Evolutionary conservation across 2,329 filamentous ascomycete species (phyloP).

Genomic region (Fusarium sp.): DNA sequence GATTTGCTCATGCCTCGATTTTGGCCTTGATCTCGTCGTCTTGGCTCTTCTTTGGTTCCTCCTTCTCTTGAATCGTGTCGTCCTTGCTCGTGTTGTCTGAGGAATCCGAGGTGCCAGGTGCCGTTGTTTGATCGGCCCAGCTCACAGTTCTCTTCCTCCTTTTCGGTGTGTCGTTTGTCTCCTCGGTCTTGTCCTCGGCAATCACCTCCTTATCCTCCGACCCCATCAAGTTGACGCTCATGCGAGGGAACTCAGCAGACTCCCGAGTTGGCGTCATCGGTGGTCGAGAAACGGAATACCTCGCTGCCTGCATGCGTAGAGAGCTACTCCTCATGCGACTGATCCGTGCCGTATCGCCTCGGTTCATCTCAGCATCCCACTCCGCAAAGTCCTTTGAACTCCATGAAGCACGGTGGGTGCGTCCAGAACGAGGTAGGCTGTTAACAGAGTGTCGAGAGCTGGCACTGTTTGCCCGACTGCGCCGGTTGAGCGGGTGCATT

Average conservation of each 20-base stretch:
- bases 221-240: constrained; percentile 9
- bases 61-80: constrained; percentile 28
- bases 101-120: constrained; percentile 25
- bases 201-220: constrained; percentile 29
- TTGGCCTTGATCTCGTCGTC: constrained; percentile 8
- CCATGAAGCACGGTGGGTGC: constrained; percentile 62
- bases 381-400: constrained; percentile 62
- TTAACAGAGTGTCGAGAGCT: constrained; percentile 55
- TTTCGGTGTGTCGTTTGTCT: constrained; percentile 24
- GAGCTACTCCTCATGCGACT: constrained; percentile 47
- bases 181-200: constrained; percentile 28
- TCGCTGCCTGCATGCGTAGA: constrained; percentile 42
- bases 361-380: constrained; percentile 51
- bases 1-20: constrained; percentile 8
- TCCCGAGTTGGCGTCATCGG: constrained; percentile 48
- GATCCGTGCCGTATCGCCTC: constrained; percentile 42
- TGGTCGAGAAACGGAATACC: constrained; percentile 37
- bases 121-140: constrained; percentile 37
- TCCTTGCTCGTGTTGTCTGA: constrained; percentile 17
- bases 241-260: constrained; percentile 39
- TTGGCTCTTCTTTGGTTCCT: constrained; percentile 13
- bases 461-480: constrained; percentile 57
- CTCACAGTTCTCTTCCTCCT: constrained; percentile 37
- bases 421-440: constrained; percentile 62
- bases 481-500: constrained; percentile 40